Evolutionary conservation across 2,329 filamentous ascomycete genomes (phyloP), one percentile per base, ranked within the genome.

Genomic region (Lachnellula hyalina): DNA sequence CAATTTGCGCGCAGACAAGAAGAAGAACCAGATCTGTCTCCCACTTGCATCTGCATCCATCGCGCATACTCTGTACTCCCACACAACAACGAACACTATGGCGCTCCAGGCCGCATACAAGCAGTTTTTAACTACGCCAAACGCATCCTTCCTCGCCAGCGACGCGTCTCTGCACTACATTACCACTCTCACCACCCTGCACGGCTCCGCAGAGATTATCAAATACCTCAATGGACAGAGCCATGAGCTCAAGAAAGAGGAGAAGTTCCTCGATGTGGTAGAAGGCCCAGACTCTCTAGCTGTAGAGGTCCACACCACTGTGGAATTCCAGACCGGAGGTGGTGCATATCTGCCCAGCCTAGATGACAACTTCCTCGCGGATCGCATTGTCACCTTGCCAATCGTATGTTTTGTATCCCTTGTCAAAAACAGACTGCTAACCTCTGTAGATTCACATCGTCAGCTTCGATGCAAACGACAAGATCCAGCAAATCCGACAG

Each of bases 301-400:
- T 53, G 69, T 89, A 56, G 92, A 97, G 72, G 78, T 91, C 47
- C 87, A 96, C 67, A 94, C 90, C 23, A 84, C 84, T 1, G 74
- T 97, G 47, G 87, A 95, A 69, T 96, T 99, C 71, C 70, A 85
- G 54, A 84, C 79, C 59, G 85, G 87, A 60, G 94, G 93, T 62
- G 93, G 91, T 61, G 81, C 86, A 61, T 97, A 94, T 74, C 81
- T 97, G 53, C 93, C 93, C 5, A 85, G 85, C 47, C 78, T 99
- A 48, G 93, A 97, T 67, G 91, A 96, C 77, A 96, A 96, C 75
- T 96, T 97, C 71, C 75, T 99, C 55, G 78, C 89, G 54, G 91
- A 96, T 72, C 86, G 86, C 66, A 82, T 82, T 53, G 91, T 91
- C 58, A 84, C 83, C 50, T 79, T 97, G 62, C 83, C 89, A 48